These are phyloP conservation scores for Oldenlandia corymbosa DNA, from an alignment of 257 asterid genomes.

Conservation along the genomic window DNA sequence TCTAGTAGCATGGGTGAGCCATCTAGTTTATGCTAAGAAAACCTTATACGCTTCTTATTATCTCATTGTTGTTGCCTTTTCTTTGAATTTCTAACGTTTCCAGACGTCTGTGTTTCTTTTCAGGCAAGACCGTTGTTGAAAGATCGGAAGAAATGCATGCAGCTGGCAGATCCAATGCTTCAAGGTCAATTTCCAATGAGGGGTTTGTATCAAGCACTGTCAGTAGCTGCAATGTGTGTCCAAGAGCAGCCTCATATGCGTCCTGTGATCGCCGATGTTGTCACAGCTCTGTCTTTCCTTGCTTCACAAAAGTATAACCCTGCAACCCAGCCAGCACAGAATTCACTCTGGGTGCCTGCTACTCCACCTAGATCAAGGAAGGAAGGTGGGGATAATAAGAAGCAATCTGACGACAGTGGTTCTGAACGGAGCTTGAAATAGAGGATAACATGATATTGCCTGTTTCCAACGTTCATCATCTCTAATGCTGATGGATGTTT, in stretches of 20 bases:
- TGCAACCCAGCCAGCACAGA: slow-evolving; percentile 33
- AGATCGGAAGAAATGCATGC: slow-evolving; percentile 66
- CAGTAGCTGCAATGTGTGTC: slow-evolving; percentile 87
- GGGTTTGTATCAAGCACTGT: slow-evolving; percentile 78
- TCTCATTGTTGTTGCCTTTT: background rate
- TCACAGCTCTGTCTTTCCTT: slow-evolving; percentile 75
- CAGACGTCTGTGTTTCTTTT: background rate
- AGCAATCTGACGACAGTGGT: slow-evolving; percentile 22
- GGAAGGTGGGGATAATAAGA: slow-evolving; percentile 38
- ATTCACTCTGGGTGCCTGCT: slow-evolving; percentile 36
- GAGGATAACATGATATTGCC: slow-evolving; percentile 9
- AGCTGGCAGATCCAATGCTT: slow-evolving; percentile 75
- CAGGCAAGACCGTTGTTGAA: slow-evolving; percentile 89
- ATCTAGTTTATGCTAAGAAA: no score
- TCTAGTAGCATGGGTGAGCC: slow-evolving; percentile 75
- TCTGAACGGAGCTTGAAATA: slow-evolving; percentile 28
- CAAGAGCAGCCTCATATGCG: slow-evolving; percentile 78
- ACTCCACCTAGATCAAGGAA: slow-evolving; percentile 54
- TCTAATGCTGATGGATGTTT: no score
- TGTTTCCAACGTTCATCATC: no score
- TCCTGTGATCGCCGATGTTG: slow-evolving; percentile 80
- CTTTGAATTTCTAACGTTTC: background rate
- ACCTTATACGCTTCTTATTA: background rate
- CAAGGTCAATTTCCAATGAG: slow-evolving; percentile 74
- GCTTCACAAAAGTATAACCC: slow-evolving; percentile 58